Percentiles rank a stretch among this genome's conserved stretches.
phyloP scores from a whole-genome alignment of 257 asterid genomes.

The Gentiana macrophylla region DNA sequence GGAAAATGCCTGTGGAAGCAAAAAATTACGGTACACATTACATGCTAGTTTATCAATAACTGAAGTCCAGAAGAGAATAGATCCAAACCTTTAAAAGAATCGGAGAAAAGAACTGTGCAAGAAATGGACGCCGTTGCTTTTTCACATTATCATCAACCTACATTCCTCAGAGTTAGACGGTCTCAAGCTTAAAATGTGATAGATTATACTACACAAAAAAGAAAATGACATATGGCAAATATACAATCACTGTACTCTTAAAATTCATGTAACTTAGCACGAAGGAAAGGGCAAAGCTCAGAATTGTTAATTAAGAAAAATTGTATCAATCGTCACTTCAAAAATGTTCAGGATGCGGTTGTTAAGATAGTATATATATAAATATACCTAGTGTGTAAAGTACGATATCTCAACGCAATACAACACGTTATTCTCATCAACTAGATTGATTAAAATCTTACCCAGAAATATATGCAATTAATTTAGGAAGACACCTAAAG shows the following conservation, averaged over 20 bases:
- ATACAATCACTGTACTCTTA: not conserved
- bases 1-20: conserved; percentile 72
- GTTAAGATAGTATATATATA: too few species aligned
- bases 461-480: too few species aligned
- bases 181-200: not conserved
- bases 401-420: too few species aligned
- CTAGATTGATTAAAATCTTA: too few species aligned
- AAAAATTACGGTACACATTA: conserved; percentile 6
- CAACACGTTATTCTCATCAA: too few species aligned
- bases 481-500: too few species aligned
- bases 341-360: too few species aligned
- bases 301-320: too few species aligned
- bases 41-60: conserved; percentile 12
- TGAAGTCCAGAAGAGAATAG: conserved; percentile 6
- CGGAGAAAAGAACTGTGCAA: conserved; percentile 84
- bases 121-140: conserved; percentile 66
- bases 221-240: not conserved
- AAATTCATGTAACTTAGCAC: not conserved
- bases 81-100: conserved; percentile 69
- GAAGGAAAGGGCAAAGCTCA: too few species aligned
- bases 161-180: conserved; percentile 3
- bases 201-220: not conserved
- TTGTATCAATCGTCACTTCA: too few species aligned
- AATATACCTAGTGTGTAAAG: too few species aligned
- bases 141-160: conserved; percentile 73